These are phyloP conservation scores for Nectriaceae sp. DNA, from an alignment of 2,329 filamentous ascomycete species.

Conservation along the genomic window DNA sequence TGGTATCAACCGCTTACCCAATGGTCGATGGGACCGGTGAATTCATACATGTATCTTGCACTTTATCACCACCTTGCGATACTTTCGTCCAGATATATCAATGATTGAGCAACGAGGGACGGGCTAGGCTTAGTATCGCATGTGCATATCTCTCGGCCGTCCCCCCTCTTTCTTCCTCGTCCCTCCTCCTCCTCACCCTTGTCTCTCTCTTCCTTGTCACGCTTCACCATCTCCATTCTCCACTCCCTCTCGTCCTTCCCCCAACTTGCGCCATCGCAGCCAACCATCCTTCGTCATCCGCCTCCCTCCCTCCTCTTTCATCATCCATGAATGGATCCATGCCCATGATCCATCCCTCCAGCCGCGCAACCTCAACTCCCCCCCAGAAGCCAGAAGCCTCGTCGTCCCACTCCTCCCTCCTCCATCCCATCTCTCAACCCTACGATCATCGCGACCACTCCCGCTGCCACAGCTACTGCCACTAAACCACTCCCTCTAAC, in stretches of 20 bases:
- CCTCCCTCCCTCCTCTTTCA: conserved; percentile 27
- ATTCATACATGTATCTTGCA: too few relatives aligned
- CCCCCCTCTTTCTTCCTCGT: conserved; percentile 17
- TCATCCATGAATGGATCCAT: conserved; percentile 3
- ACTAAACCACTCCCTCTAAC: background rate
- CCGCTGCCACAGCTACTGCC: background rate
- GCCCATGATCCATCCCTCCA: conserved; percentile 21
- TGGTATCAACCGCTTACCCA: too few relatives aligned
- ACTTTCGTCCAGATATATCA: too few relatives aligned
- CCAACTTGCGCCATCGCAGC: conserved; percentile 32
- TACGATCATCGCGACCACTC: conserved; percentile 1
- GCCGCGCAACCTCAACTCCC: conserved; percentile 28
- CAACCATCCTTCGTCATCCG: conserved; percentile 38
- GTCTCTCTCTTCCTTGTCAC: conserved; percentile 13
- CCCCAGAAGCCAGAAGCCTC: conserved; percentile 24
- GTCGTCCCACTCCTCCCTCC: conserved; percentile 25
- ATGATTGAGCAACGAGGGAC: too few relatives aligned
- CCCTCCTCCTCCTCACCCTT: background rate
- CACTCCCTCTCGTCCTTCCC: conserved; percentile 11
- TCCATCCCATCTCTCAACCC: conserved; percentile 9
- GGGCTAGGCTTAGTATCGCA: background rate
- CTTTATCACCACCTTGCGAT: too few relatives aligned
- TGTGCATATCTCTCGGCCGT: conserved; percentile 16
- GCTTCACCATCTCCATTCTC: conserved; percentile 30
- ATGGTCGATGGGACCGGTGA: too few relatives aligned